Evolutionary conservation across 2,329 filamentous ascomycete species (phyloP).

Genomic region (Xylariaceae sp.): DNA sequence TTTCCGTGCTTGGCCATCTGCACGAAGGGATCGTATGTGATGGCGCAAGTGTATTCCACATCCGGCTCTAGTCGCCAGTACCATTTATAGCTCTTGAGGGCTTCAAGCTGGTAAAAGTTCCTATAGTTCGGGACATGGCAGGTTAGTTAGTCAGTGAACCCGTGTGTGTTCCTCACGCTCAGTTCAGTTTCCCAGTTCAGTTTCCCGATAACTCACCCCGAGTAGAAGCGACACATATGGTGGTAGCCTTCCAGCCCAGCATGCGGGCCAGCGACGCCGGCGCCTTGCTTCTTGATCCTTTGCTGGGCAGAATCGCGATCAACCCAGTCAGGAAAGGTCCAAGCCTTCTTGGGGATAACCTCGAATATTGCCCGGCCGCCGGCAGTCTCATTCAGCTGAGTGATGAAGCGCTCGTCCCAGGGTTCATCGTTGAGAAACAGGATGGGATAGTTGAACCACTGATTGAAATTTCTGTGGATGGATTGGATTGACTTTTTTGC

Average conservation of each 20-base stretch:
- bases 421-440: constrained; percentile 43
- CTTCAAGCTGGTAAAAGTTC: constrained; percentile 40
- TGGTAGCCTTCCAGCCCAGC: constrained; percentile 38
- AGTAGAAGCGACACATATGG: constrained; percentile 41
- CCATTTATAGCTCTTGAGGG: constrained; percentile 40
- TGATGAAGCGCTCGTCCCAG: constrained; percentile 37
- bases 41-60: constrained; percentile 40
- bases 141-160: constrained; percentile 3
- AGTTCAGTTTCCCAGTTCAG: too few relatives aligned
- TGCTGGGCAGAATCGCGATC: constrained; percentile 30
- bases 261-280: constrained; percentile 32
- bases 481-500: constrained; percentile 37
- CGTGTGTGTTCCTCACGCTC: background rate
- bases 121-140: constrained; percentile 19
- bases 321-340: constrained; percentile 37
- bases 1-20: constrained; percentile 41
- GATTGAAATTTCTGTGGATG: constrained; percentile 42
- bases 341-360: constrained; percentile 36
- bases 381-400: constrained; percentile 33
- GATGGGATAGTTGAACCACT: constrained; percentile 42
- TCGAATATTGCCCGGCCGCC: constrained; percentile 38
- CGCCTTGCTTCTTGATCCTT: constrained; percentile 32
- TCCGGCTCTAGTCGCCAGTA: constrained; percentile 44
- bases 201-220: constrained; percentile 32
- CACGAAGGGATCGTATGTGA: constrained; percentile 44